Evolutionary conservation across 257 asterid genomes (phyloP), one percentile per base, ranked within the genome.

Genomic region (Cynanchum wilfordii): DNA sequence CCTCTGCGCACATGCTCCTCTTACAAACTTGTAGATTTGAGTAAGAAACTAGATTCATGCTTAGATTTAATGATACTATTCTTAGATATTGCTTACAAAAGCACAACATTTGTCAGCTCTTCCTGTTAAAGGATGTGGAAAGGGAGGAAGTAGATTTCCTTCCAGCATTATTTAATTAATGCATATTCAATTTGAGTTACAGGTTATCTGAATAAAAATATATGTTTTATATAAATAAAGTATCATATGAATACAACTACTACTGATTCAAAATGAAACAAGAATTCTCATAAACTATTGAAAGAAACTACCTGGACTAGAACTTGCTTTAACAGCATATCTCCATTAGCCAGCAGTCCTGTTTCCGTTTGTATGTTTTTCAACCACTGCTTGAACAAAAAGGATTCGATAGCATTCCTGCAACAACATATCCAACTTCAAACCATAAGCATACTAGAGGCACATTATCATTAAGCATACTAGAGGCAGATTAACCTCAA

Each of bases 321-420:
- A 66, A 93, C 91, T 82, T 85, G 86, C 68, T 59, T 82, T 60
- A 93, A 66, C 58, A 83, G 80, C 96, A 89, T 86, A 72, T 77
- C 86, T 73, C 96, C 97, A 73, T 81, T 82, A 75, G 85, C 85
- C 57, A 93, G 80, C 81, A 91, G 66, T 40, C 97, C 98, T 17
- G 84, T 83, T 71, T 86, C 89, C 40, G 86, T 68, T 74, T 89
- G 91, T 76, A 91, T 82, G 79, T 88, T 93, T 76, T 84, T 84
- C 85, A 91, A 73, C 98, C 98, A 93, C 57, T 86, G 91, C 77
- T 87, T 88, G 86, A 93, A 91, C 78, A 93, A 79, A 2, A 88
- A 82, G 69, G 92, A 86, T 52, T 87, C 96, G 51, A 91, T 79
- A 57, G 98, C 96, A 84, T 81, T 91, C 92, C 98, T 93, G 85